Percentiles rank a stretch among this genome's conserved stretches.
phyloP scores from a whole-genome alignment of 2,329 filamentous ascomycete species.

The Neofusicoccum laricinum region DNA sequence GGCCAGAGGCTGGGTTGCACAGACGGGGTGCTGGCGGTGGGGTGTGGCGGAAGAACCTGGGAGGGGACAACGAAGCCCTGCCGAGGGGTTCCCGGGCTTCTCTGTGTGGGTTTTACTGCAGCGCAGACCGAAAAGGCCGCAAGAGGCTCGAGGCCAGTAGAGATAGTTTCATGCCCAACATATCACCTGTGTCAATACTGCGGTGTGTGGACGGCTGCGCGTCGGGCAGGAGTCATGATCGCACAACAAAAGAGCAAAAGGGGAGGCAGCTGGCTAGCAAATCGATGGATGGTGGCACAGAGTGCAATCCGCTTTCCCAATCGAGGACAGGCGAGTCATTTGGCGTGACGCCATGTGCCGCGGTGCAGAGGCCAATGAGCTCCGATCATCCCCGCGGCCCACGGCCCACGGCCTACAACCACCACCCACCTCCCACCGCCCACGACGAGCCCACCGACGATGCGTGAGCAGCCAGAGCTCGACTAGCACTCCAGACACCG shows the following conservation, averaged over 20 bases:
- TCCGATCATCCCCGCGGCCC: constrained; percentile 8
- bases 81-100: no score
- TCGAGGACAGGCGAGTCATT: neutral
- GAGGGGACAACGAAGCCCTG: no score
- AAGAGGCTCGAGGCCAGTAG: no score
- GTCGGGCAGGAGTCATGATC: no score
- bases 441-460: neutral
- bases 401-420: neutral
- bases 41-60: neutral
- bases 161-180: no score
- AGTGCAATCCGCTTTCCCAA: neutral
- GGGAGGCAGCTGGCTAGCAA: no score
- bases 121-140: no score
- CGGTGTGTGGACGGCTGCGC: no score
- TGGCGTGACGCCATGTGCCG: constrained; percentile 11
- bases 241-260: no score
- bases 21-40: constrained; percentile 53
- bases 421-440: neutral
- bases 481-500: neutral
- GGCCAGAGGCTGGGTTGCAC: constrained; percentile 52
- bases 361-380: neutral
- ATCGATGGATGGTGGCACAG: neutral
- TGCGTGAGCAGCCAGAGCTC: neutral
- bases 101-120: no score
- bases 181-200: no score